Base-by-base conservation (phyloP, 2,329 filamentous ascomycete species). In the Sordariomycetes sp. region DNA sequence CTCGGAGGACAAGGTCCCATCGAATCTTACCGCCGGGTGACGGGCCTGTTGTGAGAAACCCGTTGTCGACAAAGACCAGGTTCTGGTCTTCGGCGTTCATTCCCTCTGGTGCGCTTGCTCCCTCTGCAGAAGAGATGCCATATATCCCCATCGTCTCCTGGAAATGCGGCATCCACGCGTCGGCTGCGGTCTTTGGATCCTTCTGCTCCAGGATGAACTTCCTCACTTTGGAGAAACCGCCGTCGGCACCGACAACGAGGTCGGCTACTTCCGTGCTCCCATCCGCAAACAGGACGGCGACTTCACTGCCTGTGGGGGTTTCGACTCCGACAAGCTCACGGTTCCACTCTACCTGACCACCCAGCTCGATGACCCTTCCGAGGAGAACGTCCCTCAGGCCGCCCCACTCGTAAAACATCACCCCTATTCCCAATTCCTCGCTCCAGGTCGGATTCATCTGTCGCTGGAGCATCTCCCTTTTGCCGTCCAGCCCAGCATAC, bases 1-100 rank as follows among this genome's bases (percentile, higher is more conserved):
- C 62, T 0, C 62, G 62, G 20, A 65, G 53, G 15, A 65, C 57
- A n/a, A 65, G 57, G 34, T 65, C 63, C 64, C 64, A 65, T 15
- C 64, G 60, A 10, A 62, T 61, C 59, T 61, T 63, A 24, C 58
- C 56, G 5, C 58, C 57, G 1, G 60, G 59, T 39, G 60, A 63
- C 0, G 63, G 63, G 0, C 61, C 63, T 0, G 63, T 62, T 1
- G 63, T 57, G 1, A 65, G 55, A 10, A 60, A 63, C 0, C 63
- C 64, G 15, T 52, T 57, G 6, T 61, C 53, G 4, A 64, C 54
- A 25, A 60, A 62, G 20, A 63, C 48, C 52, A 57, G 55, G 4
- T 64, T 60, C 0, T 62, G 56, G 52, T 63, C 62, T 2, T 24
- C 48, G 7, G 22, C 3, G 22, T 51, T 24, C 22, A 20, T 28